A percentile compares a stretch with the other conserved stretches of the same genome.
These are phyloP conservation scores for Lathyrus oleraceus DNA, from an alignment of 306 rosid species.

Conservation along the genomic window DNA sequence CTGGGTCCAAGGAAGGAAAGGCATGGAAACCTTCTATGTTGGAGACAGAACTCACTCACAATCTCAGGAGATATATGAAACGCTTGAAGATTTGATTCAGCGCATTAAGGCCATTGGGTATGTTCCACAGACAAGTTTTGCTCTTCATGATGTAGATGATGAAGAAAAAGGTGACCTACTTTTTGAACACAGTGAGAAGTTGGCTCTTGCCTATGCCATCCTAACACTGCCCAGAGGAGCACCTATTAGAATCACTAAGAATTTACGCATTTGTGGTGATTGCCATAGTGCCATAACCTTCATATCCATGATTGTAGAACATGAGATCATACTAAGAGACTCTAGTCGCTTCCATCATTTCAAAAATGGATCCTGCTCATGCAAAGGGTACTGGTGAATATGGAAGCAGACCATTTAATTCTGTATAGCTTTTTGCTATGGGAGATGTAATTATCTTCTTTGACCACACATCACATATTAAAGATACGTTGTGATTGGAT, in stretches of 20 bases:
- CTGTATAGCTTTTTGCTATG: background rate
- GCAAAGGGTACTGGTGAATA: slow-evolving; percentile 78
- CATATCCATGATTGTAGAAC: slow-evolving; percentile 71
- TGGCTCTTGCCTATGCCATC: slow-evolving; percentile 88
- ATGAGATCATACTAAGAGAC: slow-evolving; percentile 82
- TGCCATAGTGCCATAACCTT: slow-evolving; percentile 75
- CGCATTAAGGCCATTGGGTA: slow-evolving; percentile 75
- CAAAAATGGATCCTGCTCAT: slow-evolving; percentile 75
- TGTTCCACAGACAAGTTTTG: slow-evolving; percentile 77
- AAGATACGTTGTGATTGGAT: background rate
- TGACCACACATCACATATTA: background rate
- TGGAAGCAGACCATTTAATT: slow-evolving; percentile 15
- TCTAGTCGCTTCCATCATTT: slow-evolving; percentile 94
- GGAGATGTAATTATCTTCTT: slow-evolving; percentile 25
- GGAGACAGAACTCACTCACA: slow-evolving; percentile 75
- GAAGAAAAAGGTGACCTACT: slow-evolving; percentile 85
- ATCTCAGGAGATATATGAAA: slow-evolving; percentile 58
- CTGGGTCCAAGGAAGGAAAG: slow-evolving; percentile 79
- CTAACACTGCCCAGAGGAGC: slow-evolving; percentile 48
- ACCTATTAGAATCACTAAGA: slow-evolving; percentile 72
- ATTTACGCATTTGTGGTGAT: slow-evolving; percentile 76
- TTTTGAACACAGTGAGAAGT: slow-evolving; percentile 83
- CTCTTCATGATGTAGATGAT: slow-evolving; percentile 86
- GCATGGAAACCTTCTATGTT: slow-evolving; percentile 64
- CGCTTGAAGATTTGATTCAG: slow-evolving; percentile 58